Percentiles rank a stretch among this genome's conserved stretches.
Conservation (phyloP, 2,329 filamentous ascomycete genomes). For the Pseudonectria buxi region DNA sequence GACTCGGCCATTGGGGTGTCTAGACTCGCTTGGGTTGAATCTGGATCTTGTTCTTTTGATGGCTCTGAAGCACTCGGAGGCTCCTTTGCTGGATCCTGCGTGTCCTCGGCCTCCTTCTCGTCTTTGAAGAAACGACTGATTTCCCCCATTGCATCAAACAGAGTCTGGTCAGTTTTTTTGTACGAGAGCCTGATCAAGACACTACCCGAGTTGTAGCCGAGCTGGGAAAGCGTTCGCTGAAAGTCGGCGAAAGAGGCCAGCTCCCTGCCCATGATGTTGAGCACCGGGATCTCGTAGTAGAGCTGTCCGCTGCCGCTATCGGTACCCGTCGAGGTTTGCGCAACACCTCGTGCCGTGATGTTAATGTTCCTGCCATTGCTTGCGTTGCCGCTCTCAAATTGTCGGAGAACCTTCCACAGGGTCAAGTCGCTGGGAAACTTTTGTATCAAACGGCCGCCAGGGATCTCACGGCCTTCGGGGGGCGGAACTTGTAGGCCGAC, state of each 20-base stretch:
- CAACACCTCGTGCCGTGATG: constrained; percentile 76
- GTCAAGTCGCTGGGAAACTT: constrained; percentile 86
- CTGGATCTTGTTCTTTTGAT: constrained; percentile 5
- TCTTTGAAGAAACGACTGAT: constrained; percentile 70
- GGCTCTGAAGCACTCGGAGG: constrained; percentile 6
- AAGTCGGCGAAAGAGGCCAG: constrained; percentile 71
- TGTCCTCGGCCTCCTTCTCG: constrained; percentile 12
- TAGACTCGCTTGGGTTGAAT: constrained; percentile 5
- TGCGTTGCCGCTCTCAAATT: constrained; percentile 75
- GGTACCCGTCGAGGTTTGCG: constrained; percentile 48
- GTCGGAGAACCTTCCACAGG: constrained; percentile 81
- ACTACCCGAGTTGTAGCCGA: constrained; percentile 81
- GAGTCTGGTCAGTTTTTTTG: constrained; percentile 64
- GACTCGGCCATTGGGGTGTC: constrained; percentile 20
- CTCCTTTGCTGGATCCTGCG: constrained; percentile 2
- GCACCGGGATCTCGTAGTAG: constrained; percentile 78
- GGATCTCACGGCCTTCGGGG: constrained; percentile 56
- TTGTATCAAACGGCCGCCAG: constrained; percentile 64
- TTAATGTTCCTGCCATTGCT: constrained; percentile 59
- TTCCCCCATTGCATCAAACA: constrained; percentile 78
- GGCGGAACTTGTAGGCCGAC: constrained; percentile 82
- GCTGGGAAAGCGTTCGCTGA: constrained; percentile 79
- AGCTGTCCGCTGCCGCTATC: constrained; percentile 63
- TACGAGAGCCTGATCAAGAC: constrained; percentile 74
- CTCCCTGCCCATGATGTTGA: constrained; percentile 78